Conservation (phyloP, 208 protist genomes). For the Leishmania martiniquensis region DNA sequence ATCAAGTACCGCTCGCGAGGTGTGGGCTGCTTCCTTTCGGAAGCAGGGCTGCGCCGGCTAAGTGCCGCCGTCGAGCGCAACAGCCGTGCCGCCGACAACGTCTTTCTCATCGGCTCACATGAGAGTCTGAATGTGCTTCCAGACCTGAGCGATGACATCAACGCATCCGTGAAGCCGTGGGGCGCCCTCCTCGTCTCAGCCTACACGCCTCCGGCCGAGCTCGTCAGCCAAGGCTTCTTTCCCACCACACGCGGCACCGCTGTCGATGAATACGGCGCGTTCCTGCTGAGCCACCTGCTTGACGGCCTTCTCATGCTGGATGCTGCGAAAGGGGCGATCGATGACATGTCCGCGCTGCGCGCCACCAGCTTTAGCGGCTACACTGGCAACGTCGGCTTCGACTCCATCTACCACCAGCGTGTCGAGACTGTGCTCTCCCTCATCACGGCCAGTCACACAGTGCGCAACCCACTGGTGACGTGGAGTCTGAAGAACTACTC, state of each 20-base stretch:
- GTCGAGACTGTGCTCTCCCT: conserved; percentile 59
- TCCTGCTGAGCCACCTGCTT: conserved; percentile 77
- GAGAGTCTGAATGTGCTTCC: conserved; percentile 66
- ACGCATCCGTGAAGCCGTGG: conserved; percentile 39
- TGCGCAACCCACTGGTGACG: conserved; percentile 57
- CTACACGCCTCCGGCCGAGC: conserved; percentile 47
- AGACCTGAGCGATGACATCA: conserved; percentile 35
- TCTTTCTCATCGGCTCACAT: conserved; percentile 74
- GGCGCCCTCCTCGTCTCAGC: conserved; percentile 74
- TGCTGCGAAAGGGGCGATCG: conserved; percentile 30
- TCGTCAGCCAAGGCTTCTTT: conserved; percentile 58
- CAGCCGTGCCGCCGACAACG: conserved; percentile 19
- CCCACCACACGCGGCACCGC: conserved; percentile 1
- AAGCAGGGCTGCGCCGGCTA: conserved; percentile 57
- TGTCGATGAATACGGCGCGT: conserved; percentile 82
- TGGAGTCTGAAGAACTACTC: conserved; percentile 58
- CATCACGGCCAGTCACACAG: conserved; percentile 43
- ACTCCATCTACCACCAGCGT: conserved; percentile 71
- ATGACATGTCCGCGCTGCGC: conserved; percentile 47
- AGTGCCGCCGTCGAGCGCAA: conserved; percentile 46
- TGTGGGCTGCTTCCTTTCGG: conserved; percentile 68
- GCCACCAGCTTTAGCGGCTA: conserved; percentile 63
- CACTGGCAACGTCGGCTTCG: conserved; percentile 76
- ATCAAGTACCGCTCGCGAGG: conserved; percentile 48
- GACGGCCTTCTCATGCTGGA: conserved; percentile 72